Conservation (phyloP, 345 rosid genomes). For the Eucalyptus sp. region DNA sequence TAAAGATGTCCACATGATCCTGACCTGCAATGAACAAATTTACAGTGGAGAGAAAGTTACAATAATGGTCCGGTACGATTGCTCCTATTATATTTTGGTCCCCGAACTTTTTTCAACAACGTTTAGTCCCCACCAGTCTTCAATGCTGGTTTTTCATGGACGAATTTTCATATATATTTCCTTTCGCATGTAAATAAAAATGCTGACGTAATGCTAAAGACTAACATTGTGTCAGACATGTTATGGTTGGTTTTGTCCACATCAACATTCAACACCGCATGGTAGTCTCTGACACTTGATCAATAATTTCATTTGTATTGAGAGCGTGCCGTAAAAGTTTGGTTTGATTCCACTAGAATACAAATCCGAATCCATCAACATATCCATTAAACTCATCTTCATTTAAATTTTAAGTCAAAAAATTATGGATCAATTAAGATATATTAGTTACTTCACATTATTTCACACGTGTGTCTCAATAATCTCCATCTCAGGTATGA, state of each 20-base stretch:
- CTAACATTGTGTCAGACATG: not conserved
- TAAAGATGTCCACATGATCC: not conserved
- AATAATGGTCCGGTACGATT: not conserved
- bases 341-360: no score
- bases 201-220: not conserved
- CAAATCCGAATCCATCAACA: fast-evolving
- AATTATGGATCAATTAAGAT: no score
- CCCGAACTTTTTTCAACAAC: not conserved
- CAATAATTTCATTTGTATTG: not conserved
- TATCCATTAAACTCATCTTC: no score
- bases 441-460: no score
- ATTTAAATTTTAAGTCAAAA: no score
- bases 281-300: not conserved
- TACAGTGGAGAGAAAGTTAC: not conserved
- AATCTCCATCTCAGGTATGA: not conserved
- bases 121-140: not conserved
- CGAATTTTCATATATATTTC: not conserved
- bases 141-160: not conserved
- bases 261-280: not conserved
- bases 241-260: not conserved
- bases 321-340: no score
- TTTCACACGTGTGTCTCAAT: not conserved
- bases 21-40: not conserved
- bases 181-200: not conserved
- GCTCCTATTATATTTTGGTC: not conserved